Evolutionary conservation across 805 yeast genomes (phyloP).

Genomic region (Saturnispora mendoncae): DNA sequence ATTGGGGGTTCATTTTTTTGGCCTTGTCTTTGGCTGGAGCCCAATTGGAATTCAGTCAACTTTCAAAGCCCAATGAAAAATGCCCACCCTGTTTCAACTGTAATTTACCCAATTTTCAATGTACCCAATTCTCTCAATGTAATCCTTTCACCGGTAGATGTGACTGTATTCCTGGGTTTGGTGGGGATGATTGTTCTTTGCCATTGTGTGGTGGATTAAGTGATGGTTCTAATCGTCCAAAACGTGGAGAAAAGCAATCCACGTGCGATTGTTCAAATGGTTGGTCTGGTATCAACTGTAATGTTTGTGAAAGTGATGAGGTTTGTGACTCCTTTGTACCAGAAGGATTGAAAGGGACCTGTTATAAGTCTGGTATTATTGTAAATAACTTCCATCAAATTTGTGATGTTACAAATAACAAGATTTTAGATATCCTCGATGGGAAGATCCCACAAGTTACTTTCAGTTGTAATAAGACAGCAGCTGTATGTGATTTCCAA

Average conservation of each 20-base stretch:
- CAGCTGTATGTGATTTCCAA: constrained; percentile 72
- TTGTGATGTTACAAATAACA: constrained; percentile 90
- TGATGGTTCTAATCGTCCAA: constrained; percentile 58
- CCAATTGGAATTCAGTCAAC: background rate
- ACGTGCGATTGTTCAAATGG: constrained; percentile 73
- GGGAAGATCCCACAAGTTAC: constrained; percentile 89
- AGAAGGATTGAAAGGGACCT: constrained; percentile 71
- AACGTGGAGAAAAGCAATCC: constrained; percentile 39
- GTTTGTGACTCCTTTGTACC: constrained; percentile 88
- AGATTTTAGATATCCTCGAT: constrained; percentile 68
- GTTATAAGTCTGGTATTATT: constrained; percentile 77
- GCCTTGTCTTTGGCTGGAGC: background rate
- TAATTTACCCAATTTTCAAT: constrained; percentile 80
- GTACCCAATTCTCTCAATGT: constrained; percentile 86
- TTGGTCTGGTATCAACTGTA: constrained; percentile 94
- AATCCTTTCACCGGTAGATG: constrained; percentile 84
- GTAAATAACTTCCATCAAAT: constrained; percentile 77
- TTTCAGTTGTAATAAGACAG: constrained; percentile 70
- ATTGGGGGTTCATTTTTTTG: background rate
- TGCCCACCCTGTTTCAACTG: constrained; percentile 96
- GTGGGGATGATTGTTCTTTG: constrained; percentile 83
- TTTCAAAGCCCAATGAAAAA: constrained; percentile 25
- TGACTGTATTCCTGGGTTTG: constrained; percentile 87
- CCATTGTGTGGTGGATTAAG: constrained; percentile 81
- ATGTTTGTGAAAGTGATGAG: constrained; percentile 62